Evolutionary conservation across 1,284 basidiomycete genomes (phyloP), one percentile per base, ranked within the genome.

Genomic region (Cutaneotrichosporon sp.): DNA sequence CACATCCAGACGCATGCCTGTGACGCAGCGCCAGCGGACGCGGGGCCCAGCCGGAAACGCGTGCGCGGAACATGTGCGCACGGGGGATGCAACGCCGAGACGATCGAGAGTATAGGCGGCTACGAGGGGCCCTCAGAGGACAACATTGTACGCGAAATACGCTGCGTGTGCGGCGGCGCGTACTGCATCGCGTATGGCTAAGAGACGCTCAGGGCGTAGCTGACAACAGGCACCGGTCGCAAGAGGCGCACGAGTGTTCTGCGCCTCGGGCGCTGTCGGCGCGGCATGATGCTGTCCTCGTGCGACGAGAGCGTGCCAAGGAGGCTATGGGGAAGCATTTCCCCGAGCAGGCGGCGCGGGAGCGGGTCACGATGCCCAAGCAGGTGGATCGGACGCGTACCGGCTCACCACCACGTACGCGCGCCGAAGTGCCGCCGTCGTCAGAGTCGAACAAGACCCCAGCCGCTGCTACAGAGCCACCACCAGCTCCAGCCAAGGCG

Each of bases 1-100:
- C 72, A 74, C 49, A 62, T 74, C 26, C 51, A 56, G 15, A 36
- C 54, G 1, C 70, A 73, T 41, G 51, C 15, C 8, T 72, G 69
- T 38, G 30, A 34, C 23, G 40, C 35, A 38, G 51, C 40, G 51
- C 15, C 55, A 1, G 23, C 36, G 13, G n/a, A 18, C 5, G n/a
- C 50, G 44, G 54, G 47, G 49, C 30, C 49, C 21, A 54, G 41
- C 14, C 43, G 49, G 30, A 54, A 46, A 20, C 56, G 59, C 17
- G 37, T 52, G 4, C 56, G 60, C 30, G 59, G 52, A 3, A 39
- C 21, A 18, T 74, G 72, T 39, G 58, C 60, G 7, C 20, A 56
- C 1, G 21, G 30, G 2, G 61, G 58, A 2, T 74, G 72, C 50
- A 50, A 46, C 10, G 49, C 56, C 20, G 60, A 68, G 47, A 67